Base-by-base conservation (phyloP, 139 green algal species). In the Chlorokybus atmophyticus region DNA sequence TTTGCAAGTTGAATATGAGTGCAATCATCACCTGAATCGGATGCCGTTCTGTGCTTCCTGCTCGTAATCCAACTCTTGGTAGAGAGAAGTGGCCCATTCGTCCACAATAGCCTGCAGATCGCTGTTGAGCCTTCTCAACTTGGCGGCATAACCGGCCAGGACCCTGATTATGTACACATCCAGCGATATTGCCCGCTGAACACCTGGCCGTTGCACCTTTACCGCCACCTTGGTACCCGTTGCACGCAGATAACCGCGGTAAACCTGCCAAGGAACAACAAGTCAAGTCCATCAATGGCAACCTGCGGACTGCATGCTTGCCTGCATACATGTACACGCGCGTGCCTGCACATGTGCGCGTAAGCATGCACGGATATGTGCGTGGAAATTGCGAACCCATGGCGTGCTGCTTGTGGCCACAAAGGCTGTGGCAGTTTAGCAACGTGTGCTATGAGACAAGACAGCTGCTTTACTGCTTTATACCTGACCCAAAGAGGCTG, bases 221-320 rank as follows among this genome's bases (percentile, higher is more conserved):
- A 74, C 58, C 24, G 66, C 66, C 3, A 74, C 66, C 25, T 57
- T 32, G 19, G 82, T 67, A 1, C 82, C 83, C 4, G 74, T 94
- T 19, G 83, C 75, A 0, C 82, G 74, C 61, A 96, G 76, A 24
- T 82, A 79, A 14, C 32, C 68, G n/a, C 30, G 17, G 50, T 73
- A 62, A 53, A 85, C 82, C 32, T 68, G 50, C n/a, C n/a, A n/a
- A n/a, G n/a, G n/a, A n/a, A n/a, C n/a, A n/a, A n/a, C n/a, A n/a
- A n/a, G n/a, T n/a, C n/a, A n/a, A n/a, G n/a, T n/a, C n/a, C n/a
- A n/a, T n/a, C n/a, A n/a, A n/a, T n/a, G n/a, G n/a, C n/a, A n/a
- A n/a, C n/a, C n/a, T n/a, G n/a, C n/a, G n/a, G n/a, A n/a, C n/a
- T n/a, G n/a, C n/a, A n/a, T n/a, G n/a, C n/a, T n/a, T n/a, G n/a